These are phyloP conservation scores for Aspergillus intermedius DNA, from an alignment of 2,329 filamentous ascomycete genomes.

Conservation along the genomic window DNA sequence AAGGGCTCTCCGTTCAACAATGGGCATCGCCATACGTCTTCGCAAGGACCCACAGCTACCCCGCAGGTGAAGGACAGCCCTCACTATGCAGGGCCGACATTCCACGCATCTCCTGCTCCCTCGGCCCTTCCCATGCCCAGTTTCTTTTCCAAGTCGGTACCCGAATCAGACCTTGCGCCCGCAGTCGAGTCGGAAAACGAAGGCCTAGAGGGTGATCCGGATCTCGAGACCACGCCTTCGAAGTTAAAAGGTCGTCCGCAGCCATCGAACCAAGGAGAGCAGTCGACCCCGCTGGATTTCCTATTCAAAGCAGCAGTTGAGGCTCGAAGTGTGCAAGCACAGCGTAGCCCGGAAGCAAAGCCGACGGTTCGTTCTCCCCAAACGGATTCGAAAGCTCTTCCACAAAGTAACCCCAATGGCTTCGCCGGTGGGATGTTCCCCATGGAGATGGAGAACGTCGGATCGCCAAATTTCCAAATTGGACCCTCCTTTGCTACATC, in stretches of 20 bases:
- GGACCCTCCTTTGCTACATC: slow-evolving; percentile 62
- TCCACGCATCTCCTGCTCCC: slow-evolving; percentile 88
- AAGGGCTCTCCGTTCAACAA: slow-evolving; percentile 20
- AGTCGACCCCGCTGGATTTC: slow-evolving; percentile 75
- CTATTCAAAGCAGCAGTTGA: slow-evolving; percentile 84
- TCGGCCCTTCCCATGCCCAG: slow-evolving; percentile 85
- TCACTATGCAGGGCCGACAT: slow-evolving; percentile 81
- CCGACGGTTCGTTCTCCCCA: slow-evolving; percentile 48
- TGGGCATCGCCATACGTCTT: slow-evolving; percentile 28
- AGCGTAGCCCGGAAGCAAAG: slow-evolving; percentile 37
- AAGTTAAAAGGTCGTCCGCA: slow-evolving; percentile 37
- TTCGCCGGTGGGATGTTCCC: slow-evolving; percentile 55
- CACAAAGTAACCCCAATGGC: slow-evolving; percentile 40
- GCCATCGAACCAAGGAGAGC: slow-evolving; percentile 34
- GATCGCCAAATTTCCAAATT: slow-evolving; percentile 47
- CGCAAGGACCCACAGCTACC: slow-evolving; percentile 37
- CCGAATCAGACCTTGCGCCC: slow-evolving; percentile 48
- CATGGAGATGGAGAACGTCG: slow-evolving; percentile 60
- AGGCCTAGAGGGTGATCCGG: slow-evolving; percentile 28
- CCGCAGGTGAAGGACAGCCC: slow-evolving; percentile 33
- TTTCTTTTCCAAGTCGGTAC: slow-evolving; percentile 71
- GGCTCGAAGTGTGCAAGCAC: slow-evolving; percentile 48
- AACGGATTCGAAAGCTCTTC: slow-evolving; percentile 31
- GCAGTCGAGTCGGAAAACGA: slow-evolving; percentile 35
- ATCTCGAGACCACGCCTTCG: slow-evolving; percentile 36